A percentile compares a stretch with the other conserved stretches of the same genome.
These are phyloP conservation scores for Gossypioides kirkii DNA, from an alignment of 345 rosid genomes.

Conservation along the genomic window DNA sequence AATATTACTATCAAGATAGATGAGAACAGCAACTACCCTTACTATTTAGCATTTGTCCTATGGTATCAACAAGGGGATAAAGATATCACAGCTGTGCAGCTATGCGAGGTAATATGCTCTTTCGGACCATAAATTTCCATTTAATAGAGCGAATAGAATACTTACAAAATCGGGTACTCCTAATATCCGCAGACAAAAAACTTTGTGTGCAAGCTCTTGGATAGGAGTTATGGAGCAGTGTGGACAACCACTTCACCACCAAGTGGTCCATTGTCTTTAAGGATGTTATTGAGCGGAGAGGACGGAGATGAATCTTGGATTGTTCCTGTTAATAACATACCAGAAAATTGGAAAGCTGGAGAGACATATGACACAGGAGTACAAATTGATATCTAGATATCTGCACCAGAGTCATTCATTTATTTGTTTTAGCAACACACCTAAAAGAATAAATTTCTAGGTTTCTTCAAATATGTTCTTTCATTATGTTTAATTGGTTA, in stretches of 20 bases:
- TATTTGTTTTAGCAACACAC: not conserved
- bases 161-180: not conserved
- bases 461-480: conserved; percentile 9
- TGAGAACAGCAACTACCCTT: conserved; percentile 56
- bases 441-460: not conserved
- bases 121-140: not conserved
- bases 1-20: conserved; percentile 66
- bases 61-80: conserved; percentile 64
- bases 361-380: conserved; percentile 56
- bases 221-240: conserved; percentile 22
- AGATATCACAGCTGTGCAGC: conserved; percentile 68
- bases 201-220: conserved; percentile 35
- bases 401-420: not conserved
- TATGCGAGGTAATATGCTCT: conserved; percentile 49
- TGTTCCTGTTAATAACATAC: conserved; percentile 55
- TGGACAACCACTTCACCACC: conserved; percentile 48
- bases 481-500: conserved; percentile 10
- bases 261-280: conserved; percentile 46
- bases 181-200: conserved; percentile 40
- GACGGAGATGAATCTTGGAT: conserved; percentile 64
- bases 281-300: conserved; percentile 55
- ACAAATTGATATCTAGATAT: conserved; percentile 31
- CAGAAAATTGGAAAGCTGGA: conserved; percentile 60
- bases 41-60: conserved; percentile 53
- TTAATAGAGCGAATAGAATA: not conserved